Base-by-base conservation (phyloP, 768 basidiomycete genomes). In the Trametes punicea region DNA sequence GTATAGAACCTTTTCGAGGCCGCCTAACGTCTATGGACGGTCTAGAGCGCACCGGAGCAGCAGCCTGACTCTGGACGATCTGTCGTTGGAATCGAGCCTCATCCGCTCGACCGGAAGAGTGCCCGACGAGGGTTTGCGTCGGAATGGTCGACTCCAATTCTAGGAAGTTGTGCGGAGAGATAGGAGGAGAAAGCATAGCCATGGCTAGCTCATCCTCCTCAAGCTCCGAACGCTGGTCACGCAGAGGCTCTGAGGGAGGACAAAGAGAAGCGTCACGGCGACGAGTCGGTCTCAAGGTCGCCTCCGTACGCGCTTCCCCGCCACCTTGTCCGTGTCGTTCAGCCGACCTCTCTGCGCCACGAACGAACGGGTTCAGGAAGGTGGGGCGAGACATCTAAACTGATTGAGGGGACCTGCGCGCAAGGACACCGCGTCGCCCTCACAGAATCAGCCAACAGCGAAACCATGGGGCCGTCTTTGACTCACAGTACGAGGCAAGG, bases 291-390 rank as follows among this genome's bases (percentile, higher is more conserved):
- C 7, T n/a, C 34, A 10, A n/a, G n/a, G 13, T n/a, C 7, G 26
- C 4, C 42, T 25, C 38, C 13, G 34, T 27, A 29, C 31, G 13
- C 6, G 15, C 21, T 6, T 36, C 15, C 16, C 2, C 31, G 18
- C n/a, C 23, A 16, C 10, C 45, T 21, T 23, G n/a, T n/a, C n/a
- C 46, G 33, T 23, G 16, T 18, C 15, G 13, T 13, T 34, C 40
- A 1, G 40, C 47, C 20, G 30, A 41, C 46, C 36, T 42, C 2
- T 33, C 13, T 25, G 31, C 29, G 13, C 47, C 47, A 15, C 41
- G 47, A 7, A 41, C 41, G 36, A 57, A 57, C 2, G 56, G 56
- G 29, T 57, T 51, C 7, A 16, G 18, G 26, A 57, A 57, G 2
- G 36, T 51, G 1, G 56, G 56, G 6, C 34, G 34, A 3, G 56